Conservation (phyloP, 768 basidiomycete species). For the Podaxis rugospora region DNA sequence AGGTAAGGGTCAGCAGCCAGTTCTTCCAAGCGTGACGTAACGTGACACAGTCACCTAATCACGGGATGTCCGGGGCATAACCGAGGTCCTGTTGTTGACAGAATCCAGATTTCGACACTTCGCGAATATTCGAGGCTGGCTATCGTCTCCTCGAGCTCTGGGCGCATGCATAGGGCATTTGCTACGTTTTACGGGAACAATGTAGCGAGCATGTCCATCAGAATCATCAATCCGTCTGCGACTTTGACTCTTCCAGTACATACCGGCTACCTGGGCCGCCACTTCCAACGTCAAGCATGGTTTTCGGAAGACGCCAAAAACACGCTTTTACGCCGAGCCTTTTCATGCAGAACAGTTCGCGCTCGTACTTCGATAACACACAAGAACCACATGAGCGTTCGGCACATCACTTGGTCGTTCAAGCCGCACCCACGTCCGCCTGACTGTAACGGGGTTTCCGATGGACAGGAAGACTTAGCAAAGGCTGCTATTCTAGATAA, state of each 20-base stretch:
- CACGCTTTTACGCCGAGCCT: slow-evolving; percentile 1
- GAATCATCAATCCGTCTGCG: slow-evolving; percentile 6
- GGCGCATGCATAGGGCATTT: slow-evolving; percentile 41
- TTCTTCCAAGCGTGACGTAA: slow-evolving; percentile 1
- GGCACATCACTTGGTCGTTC: slow-evolving; percentile 30
- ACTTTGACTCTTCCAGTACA: neutral
- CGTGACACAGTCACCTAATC: slow-evolving; percentile 11
- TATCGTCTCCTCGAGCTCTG: slow-evolving; percentile 19
- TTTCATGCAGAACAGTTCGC: neutral
- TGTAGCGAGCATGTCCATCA: slow-evolving; percentile 29
- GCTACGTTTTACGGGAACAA: slow-evolving; percentile 28
- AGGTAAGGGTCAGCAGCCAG: neutral
- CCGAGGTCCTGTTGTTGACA: neutral
- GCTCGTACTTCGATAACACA: neutral
- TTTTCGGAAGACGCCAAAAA: neutral
- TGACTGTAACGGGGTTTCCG: slow-evolving; percentile 27
- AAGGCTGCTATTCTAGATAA: slow-evolving; percentile 77
- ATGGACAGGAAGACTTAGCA: slow-evolving; percentile 62
- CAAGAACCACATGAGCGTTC: slow-evolving; percentile 6
- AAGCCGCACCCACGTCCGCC: slow-evolving; percentile 24
- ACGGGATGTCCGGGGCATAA: neutral
- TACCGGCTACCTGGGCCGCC: neutral
- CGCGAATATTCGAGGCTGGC: slow-evolving; percentile 10
- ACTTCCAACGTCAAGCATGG: neutral
- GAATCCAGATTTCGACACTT: slow-evolving; percentile 3